Evolutionary conservation across 192 early-diverging fungal genomes (phyloP), one percentile per base, ranked within the genome.

Genomic region (Entomortierella lignicola): DNA sequence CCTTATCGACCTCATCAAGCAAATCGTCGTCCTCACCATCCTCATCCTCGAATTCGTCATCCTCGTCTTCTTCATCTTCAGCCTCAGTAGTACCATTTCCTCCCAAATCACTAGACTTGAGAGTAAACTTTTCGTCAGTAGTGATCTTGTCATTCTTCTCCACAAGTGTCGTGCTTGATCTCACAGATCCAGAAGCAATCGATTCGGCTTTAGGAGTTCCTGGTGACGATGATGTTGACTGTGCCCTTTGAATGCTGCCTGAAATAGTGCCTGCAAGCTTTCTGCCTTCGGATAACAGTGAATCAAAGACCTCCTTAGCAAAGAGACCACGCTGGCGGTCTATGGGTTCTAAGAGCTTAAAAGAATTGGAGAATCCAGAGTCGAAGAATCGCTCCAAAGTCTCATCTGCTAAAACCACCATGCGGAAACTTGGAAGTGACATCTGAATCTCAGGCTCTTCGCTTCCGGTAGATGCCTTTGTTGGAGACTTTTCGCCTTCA

Each of bases 351-450:
- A 86, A 71, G 17, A 95, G 54, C 43, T 86, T 82, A 82, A 94
- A 91, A 8, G 86, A 86, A 39, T 55, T 44, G 4, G 81, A 47
- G 75, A 95, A 94, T 31, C 84, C 90, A 30, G 69, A 52, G 27
- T 94, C 91, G 72, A 98, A 97, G 59, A 95, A 96, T 30, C 85
- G 82, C 61, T 95, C 93, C n/a, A 98, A 81, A 39, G 90, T 87
- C 43, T 92, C 94, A 72, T 97, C 95, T 20, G 89, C 91, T 60
- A 97, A 81, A n/a, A 96, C 85, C 1, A 95, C 88, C 85, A 97
- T 94, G 31, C 84, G 70, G 72, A 85, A 83, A 26, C 70, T 71
- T 8, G 84, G 84, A 18, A 89, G 66, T 7, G 85, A 73, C 60
- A 90, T 72, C 7, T 73, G 68, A 20, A 89, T 67, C 43, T 80